Percentiles rank a stretch among this genome's conserved stretches.
Conservation (phyloP, 805 yeast genomes). For the Yamadazyma scolyti region DNA sequence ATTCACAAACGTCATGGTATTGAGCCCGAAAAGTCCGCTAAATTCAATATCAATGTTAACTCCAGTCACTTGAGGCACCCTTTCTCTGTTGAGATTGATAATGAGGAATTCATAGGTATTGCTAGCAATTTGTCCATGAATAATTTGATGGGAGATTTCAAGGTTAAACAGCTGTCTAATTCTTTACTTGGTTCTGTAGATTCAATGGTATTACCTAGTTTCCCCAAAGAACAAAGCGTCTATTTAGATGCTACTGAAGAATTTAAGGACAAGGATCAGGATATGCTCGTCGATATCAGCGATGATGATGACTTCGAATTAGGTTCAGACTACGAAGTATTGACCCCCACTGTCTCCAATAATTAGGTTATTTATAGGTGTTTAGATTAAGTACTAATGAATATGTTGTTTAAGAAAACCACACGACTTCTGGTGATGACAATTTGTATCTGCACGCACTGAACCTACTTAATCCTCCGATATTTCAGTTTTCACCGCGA, state of each 20-base stretch:
- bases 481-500: not conserved
- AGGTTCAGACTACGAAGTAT: slow-evolving; percentile 36
- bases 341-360: slow-evolving; percentile 20
- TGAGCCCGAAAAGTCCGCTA: slow-evolving; percentile 24
- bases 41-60: slow-evolving; percentile 29
- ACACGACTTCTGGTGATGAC: too few relatives aligned
- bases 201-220: slow-evolving; percentile 28
- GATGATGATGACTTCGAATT: slow-evolving; percentile 21
- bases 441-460: not conserved
- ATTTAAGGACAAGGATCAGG: slow-evolving; percentile 16
- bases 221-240: slow-evolving; percentile 22
- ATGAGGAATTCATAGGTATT: slow-evolving; percentile 11
- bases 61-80: slow-evolving; percentile 32
- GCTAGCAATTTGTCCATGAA: slow-evolving; percentile 7
- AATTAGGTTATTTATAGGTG: not conserved
- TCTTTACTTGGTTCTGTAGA: slow-evolving; percentile 16
- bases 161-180: slow-evolving; percentile 2
- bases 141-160: slow-evolving; percentile 4
- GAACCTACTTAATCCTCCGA: not conserved
- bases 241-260: slow-evolving; percentile 15
- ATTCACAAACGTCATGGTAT: slow-evolving; percentile 31
- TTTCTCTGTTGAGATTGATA: slow-evolving; percentile 24
- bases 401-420: too few relatives aligned
- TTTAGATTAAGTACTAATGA: slow-evolving; percentile 2
- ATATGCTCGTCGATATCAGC: slow-evolving; percentile 20